Evolutionary conservation across 768 basidiomycete genomes (phyloP).

Genomic region (Mycena rosella): DNA sequence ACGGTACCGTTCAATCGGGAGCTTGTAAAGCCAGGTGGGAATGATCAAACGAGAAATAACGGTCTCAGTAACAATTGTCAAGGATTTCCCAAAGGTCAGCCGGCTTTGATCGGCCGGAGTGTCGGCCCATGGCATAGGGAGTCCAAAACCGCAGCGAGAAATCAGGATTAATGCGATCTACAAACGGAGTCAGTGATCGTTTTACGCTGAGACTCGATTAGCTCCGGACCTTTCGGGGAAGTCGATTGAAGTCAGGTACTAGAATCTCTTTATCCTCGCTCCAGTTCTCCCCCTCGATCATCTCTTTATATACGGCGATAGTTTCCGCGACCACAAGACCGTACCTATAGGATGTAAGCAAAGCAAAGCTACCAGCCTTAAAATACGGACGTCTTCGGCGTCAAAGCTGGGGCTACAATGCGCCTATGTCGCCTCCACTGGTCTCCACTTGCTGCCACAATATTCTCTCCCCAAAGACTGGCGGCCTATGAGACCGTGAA

Average conservation of each 20-base stretch:
- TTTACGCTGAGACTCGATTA: too few relatives aligned
- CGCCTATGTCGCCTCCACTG: constrained; percentile 15
- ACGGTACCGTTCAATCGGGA: constrained; percentile 11
- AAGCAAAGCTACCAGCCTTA: not conserved
- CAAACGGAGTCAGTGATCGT: not conserved
- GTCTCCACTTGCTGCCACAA: constrained; percentile 14
- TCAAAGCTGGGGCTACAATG: constrained; percentile 12
- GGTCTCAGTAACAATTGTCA: constrained; percentile 10
- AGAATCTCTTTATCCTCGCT: not conserved
- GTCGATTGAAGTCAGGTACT: not conserved
- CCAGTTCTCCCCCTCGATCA: constrained; percentile 13
- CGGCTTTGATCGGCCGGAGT: not conserved
- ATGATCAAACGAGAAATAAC: constrained; percentile 15
- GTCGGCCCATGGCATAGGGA: constrained; percentile 18
- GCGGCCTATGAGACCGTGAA: not conserved
- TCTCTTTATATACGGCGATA: constrained; percentile 11
- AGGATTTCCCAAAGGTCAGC: constrained; percentile 10
- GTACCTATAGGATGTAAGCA: not conserved
- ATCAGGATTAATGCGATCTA: constrained; percentile 18
- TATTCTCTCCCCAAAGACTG: constrained; percentile 17
- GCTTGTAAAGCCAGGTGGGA: constrained; percentile 17
- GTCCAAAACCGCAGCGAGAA: constrained; percentile 17
- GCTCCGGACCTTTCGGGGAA: constrained; percentile 2
- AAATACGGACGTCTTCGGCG: constrained; percentile 3
- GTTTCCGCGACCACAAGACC: constrained; percentile 5